Evolutionary conservation across 257 asterid species (phyloP).

Genomic region (Nicotiana obtusifolia): DNA sequence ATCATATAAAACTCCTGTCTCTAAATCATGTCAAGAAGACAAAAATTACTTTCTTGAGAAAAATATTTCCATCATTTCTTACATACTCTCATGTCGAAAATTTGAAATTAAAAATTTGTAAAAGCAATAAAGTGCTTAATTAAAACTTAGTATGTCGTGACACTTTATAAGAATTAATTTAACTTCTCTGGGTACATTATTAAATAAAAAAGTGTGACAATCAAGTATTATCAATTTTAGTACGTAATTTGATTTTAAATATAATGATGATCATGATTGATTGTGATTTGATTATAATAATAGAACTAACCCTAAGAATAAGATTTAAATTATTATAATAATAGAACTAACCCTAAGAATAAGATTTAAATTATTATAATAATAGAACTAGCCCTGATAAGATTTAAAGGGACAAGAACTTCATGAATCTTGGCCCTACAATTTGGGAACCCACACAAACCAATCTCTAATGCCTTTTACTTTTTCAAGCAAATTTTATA

Average conservation of each 20-base stretch:
- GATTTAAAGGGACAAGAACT: not conserved
- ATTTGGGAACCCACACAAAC: not conserved
- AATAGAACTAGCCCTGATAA: not conserved
- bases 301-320: not conserved
- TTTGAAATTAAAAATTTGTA: no score
- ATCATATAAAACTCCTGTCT: not conserved
- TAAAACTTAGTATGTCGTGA: no score
- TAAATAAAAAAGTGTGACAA: not conserved
- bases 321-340: not conserved
- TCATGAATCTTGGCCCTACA: not conserved
- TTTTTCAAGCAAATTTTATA: not conserved
- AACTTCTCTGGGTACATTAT: not conserved
- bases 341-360: not conserved
- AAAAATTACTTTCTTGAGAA: not conserved
- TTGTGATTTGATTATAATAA: not conserved
- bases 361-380: not conserved
- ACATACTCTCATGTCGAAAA: no score
- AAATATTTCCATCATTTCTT: not conserved
- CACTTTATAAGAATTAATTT: no score
- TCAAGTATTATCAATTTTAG: not conserved
- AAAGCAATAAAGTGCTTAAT: no score
- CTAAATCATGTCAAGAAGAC: not conserved
- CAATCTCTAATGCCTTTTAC: not conserved
- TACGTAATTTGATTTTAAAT: not conserved
- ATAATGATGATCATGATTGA: not conserved